These are phyloP conservation scores for Pisolithus marmoratus DNA, from an alignment of 768 basidiomycete genomes.

Conservation along the genomic window DNA sequence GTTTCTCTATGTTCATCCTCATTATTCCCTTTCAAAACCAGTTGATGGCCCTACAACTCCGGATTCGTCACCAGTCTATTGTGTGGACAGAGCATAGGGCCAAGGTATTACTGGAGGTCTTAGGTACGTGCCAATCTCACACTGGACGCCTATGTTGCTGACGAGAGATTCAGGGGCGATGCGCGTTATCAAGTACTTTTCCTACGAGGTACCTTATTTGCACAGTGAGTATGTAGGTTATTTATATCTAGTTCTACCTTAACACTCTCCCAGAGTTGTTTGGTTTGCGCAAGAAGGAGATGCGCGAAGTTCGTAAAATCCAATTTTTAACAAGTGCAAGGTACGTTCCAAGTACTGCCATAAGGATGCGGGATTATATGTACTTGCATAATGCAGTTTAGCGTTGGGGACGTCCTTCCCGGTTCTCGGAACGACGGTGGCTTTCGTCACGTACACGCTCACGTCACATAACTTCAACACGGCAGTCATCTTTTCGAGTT, in stretches of 20 bases:
- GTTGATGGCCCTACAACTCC: constrained; percentile 55
- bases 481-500: constrained; percentile 61
- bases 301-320: constrained; percentile 51
- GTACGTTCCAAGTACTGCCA: constrained; percentile 27
- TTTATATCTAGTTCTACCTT: neutral
- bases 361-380: neutral
- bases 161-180: constrained; percentile 42
- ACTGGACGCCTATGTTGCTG: neutral
- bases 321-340: constrained; percentile 58
- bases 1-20: constrained; percentile 60
- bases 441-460: constrained; percentile 61
- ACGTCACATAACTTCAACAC: constrained; percentile 52
- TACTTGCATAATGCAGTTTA: constrained; percentile 27
- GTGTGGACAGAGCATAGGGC: constrained; percentile 59
- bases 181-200: constrained; percentile 75
- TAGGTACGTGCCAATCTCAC: constrained; percentile 33
- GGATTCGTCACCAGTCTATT: constrained; percentile 49
- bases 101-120: constrained; percentile 58
- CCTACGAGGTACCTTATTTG: constrained; percentile 64
- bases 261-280: constrained; percentile 40
- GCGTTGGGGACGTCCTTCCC: constrained; percentile 56
- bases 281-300: constrained; percentile 47
- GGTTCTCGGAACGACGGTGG: constrained; percentile 58
- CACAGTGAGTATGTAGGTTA: constrained; percentile 37
- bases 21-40: constrained; percentile 59